phyloP scores from a whole-genome alignment of 371 early-diverging fungal species.

The Batkoa obscura region DNA sequence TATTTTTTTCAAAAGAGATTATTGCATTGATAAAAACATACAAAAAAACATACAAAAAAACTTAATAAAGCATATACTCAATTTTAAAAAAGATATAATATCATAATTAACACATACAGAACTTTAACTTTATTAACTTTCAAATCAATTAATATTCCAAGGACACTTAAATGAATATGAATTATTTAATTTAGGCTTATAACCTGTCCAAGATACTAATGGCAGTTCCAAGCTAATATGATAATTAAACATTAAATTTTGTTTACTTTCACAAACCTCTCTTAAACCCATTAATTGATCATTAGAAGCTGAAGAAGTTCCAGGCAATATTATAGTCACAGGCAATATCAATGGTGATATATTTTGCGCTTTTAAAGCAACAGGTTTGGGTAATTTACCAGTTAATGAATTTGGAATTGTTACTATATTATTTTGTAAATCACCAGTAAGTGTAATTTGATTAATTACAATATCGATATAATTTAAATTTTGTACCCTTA shows the following conservation, averaged over 20 bases:
- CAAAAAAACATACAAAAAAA: too few species aligned
- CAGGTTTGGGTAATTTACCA: neutral
- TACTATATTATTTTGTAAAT: neutral
- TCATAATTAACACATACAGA: too few species aligned
- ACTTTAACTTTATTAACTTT: too few species aligned
- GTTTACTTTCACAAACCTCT: neutral
- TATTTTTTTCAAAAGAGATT: too few species aligned
- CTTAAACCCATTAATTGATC: neutral
- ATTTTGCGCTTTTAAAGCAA: neutral
- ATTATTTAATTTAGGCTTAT: neutral
- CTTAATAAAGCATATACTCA: too few species aligned
- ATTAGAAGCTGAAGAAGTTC: neutral
- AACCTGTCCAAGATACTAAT: neutral
- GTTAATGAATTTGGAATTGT: neutral
- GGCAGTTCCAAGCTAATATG: neutral
- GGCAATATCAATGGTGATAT: neutral
- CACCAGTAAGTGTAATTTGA: neutral
- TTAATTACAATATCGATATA: neutral
- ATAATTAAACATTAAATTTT: neutral
- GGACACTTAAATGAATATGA: neutral
- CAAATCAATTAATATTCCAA: neutral
- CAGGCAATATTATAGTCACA: neutral
- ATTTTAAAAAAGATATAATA: too few species aligned
- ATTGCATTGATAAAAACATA: too few species aligned
- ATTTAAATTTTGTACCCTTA: neutral